phyloP scores from a whole-genome alignment of 2,329 filamentous ascomycete genomes.

The Coniochaeta sp. region DNA sequence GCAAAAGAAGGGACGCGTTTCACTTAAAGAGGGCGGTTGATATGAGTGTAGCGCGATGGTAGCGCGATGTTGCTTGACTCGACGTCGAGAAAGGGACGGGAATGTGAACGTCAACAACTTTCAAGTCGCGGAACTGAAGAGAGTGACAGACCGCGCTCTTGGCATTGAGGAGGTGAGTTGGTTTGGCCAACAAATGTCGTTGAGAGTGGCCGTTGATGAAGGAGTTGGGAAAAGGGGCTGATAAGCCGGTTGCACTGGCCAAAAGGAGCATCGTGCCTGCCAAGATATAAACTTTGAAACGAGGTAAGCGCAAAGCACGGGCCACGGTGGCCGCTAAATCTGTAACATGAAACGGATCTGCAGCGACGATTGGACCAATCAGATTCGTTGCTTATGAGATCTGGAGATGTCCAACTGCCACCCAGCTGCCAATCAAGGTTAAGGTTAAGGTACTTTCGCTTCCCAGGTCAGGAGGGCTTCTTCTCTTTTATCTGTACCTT shows the following conservation, averaged over 20 bases:
- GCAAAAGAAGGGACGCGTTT: not conserved
- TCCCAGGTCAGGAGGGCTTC: not conserved
- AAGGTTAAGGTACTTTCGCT: not conserved
- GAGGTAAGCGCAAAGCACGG: not conserved
- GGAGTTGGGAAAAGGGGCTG: not conserved
- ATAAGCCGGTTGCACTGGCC: not conserved
- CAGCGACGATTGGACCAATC: not conserved
- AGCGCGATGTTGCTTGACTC: not conserved
- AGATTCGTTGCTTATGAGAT: not conserved
- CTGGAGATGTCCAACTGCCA: too few species aligned
- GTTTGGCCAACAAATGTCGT: too few species aligned
- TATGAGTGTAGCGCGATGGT: not conserved
- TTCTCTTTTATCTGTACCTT: not conserved
- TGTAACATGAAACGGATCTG: not conserved
- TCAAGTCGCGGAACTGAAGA: conserved; percentile 1
- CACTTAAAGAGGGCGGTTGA: not conserved
- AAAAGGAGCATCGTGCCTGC: not conserved
- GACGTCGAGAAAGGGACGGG: not conserved
- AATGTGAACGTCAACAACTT: not conserved
- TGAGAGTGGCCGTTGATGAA: not conserved
- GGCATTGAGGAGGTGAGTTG: not conserved
- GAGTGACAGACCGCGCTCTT: conserved; percentile 1
- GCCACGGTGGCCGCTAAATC: not conserved
- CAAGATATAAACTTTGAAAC: not conserved
- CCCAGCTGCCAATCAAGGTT: not conserved